phyloP scores from a whole-genome alignment of 805 yeast species.

The Lipomyces yamanashiensis region DNA sequence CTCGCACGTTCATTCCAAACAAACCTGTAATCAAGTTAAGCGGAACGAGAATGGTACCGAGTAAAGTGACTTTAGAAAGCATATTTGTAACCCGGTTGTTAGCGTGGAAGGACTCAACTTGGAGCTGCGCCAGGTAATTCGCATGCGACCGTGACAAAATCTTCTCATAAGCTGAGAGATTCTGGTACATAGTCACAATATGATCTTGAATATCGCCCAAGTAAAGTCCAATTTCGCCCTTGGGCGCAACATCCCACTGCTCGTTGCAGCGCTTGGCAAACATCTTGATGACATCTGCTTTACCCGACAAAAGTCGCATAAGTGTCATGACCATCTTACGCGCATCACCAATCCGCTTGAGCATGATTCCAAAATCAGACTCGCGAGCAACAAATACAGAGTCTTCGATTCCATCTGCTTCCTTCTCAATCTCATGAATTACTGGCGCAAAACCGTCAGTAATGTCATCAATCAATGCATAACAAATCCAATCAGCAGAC shows the following conservation, averaged over 20 bases:
- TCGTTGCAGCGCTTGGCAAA: conserved; percentile 95
- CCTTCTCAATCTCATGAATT: conserved; percentile 61
- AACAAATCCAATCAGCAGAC: conserved; percentile 67
- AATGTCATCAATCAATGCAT: conserved; percentile 68
- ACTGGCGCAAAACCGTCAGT: conserved; percentile 69
- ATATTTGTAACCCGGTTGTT: conserved; percentile 84
- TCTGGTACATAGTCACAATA: conserved; percentile 93
- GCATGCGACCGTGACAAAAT: conserved; percentile 90
- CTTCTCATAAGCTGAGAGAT: conserved; percentile 85
- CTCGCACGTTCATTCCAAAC: conserved; percentile 92
- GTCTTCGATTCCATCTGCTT: conserved; percentile 72
- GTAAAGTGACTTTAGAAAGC: conserved; percentile 83
- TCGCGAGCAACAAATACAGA: conserved; percentile 82
- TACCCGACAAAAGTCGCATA: conserved; percentile 86
- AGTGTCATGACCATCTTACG: conserved; percentile 91
- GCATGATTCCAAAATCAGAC: conserved; percentile 73
- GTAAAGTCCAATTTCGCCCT: conserved; percentile 89
- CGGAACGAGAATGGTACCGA: conserved; percentile 91
- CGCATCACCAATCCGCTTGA: conserved; percentile 83
- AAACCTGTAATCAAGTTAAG: conserved; percentile 87
- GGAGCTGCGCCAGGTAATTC: conserved; percentile 89
- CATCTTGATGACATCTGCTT: conserved; percentile 95
- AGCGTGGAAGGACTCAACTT: conserved; percentile 87
- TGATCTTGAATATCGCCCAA: conserved; percentile 97
- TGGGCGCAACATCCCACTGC: conserved; percentile 60